Evolutionary conservation across 345 rosid genomes (phyloP).

Genomic region (Brassica juncea): DNA sequence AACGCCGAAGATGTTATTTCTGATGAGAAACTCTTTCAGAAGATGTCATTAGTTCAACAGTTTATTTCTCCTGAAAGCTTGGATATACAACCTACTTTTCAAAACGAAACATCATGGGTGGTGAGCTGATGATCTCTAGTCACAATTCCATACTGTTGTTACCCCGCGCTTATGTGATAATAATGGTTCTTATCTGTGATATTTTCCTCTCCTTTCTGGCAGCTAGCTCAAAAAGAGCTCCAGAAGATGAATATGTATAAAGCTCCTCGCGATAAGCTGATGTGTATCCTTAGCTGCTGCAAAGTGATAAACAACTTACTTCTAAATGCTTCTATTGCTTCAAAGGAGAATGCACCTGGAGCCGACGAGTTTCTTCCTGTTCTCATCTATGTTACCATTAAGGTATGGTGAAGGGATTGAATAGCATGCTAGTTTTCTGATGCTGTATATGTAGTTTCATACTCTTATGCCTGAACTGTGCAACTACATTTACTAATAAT

Average conservation of each 20-base stretch:
- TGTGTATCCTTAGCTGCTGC: constrained; percentile 94
- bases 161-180: too few relatives aligned
- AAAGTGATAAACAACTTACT: constrained; percentile 85
- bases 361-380: constrained; percentile 98
- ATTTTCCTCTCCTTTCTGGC: constrained; percentile 29
- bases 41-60: constrained; percentile 82
- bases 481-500: neutral
- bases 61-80: constrained; percentile 79
- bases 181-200: constrained; percentile 8
- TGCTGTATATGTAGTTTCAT: neutral
- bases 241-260: constrained; percentile 93
- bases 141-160: neutral
- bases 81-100: constrained; percentile 82
- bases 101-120: constrained; percentile 94
- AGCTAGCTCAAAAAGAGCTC: constrained; percentile 97
- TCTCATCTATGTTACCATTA: constrained; percentile 79
- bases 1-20: constrained; percentile 73
- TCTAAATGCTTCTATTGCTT: constrained; percentile 73
- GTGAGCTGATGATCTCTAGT: constrained; percentile 42
- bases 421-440: constrained; percentile 17
- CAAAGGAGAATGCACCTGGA: constrained; percentile 85
- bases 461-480: constrained; percentile 2
- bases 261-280: constrained; percentile 97
- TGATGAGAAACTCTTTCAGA: constrained; percentile 75
- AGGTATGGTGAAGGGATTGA: constrained; percentile 50